Conservation (phyloP, 2,329 filamentous ascomycete genomes). For the Cytospora schulzeri region DNA sequence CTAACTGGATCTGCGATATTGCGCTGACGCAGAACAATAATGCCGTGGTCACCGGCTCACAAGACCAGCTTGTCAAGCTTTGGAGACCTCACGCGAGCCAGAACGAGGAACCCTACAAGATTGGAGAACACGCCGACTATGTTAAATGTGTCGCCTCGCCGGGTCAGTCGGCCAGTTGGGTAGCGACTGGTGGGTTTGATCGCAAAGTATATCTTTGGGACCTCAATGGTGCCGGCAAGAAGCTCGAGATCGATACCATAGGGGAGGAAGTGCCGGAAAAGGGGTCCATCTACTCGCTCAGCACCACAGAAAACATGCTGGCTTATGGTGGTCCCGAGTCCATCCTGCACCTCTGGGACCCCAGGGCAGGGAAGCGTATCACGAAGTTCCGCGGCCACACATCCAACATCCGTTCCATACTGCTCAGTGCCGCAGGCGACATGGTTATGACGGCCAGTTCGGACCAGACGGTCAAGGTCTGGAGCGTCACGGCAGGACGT, state of each 20-base stretch:
- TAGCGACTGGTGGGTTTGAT: conserved; percentile 91
- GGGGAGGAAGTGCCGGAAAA: conserved; percentile 86
- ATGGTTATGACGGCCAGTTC: conserved; percentile 93
- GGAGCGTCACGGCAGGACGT: conserved; percentile 91
- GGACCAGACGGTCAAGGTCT: conserved; percentile 96
- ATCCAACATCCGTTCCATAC: conserved; percentile 87
- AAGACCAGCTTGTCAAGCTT: conserved; percentile 90
- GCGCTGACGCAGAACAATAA: conserved; percentile 75
- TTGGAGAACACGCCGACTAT: conserved; percentile 93
- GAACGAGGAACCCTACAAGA: conserved; percentile 71
- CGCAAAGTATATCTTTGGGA: conserved; percentile 94
- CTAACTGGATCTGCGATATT: conserved; percentile 96
- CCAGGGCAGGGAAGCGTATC: conserved; percentile 82
- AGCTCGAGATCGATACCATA: conserved; percentile 80
- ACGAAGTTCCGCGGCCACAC: conserved; percentile 98
- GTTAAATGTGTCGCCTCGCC: conserved; percentile 91
- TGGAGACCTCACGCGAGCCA: conserved; percentile 77
- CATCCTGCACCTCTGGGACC: conserved; percentile 89
- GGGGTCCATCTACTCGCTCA: conserved; percentile 91
- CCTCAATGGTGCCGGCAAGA: conserved; percentile 82
- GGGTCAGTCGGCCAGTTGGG: conserved; percentile 67
- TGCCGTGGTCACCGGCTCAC: conserved; percentile 84
- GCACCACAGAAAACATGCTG: conserved; percentile 76
- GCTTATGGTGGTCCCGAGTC: conserved; percentile 94
- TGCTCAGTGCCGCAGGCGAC: conserved; percentile 86